Conservation (phyloP, 177 flowering plant genomes). For the Vitis hybrid region DNA sequence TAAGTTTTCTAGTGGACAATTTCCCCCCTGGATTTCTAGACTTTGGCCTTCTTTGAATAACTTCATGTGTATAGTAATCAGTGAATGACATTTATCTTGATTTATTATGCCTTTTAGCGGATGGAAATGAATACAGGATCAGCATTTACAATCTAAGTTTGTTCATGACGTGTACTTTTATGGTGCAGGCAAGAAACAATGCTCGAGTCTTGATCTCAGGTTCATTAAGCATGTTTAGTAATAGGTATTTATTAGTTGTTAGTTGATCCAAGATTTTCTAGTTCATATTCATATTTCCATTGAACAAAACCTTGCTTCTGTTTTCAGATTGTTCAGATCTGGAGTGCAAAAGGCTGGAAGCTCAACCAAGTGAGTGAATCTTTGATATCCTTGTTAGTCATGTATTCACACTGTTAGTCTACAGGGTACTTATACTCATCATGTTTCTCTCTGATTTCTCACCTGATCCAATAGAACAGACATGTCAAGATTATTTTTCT, state of each 20-base stretch:
- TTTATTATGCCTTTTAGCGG: too few relatives aligned
- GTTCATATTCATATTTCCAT: neutral
- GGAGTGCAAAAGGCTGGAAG: constrained; percentile 87
- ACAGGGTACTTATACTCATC: too few relatives aligned
- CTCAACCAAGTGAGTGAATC: constrained; percentile 59
- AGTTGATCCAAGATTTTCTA: neutral
- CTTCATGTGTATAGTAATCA: too few relatives aligned
- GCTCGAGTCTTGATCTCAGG: constrained; percentile 86
- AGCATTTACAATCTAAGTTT: neutral
- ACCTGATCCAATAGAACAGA: too few relatives aligned
- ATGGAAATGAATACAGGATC: too few relatives aligned
- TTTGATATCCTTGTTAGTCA: neutral
- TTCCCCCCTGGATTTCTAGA: too few relatives aligned
- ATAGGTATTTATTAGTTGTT: constrained; percentile 47
- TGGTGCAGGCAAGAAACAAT: constrained; percentile 86
- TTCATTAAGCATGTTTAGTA: constrained; percentile 75
- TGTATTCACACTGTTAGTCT: neutral
- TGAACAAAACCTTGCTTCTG: neutral
- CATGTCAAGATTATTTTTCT: too few relatives aligned
- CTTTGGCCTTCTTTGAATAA: too few relatives aligned
- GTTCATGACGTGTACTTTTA: neutral
- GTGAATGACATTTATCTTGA: too few relatives aligned
- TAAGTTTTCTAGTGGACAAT: too few relatives aligned
- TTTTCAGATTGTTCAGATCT: constrained; percentile 67
- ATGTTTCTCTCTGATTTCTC: too few relatives aligned